These are phyloP conservation scores for Plectosphaerella cucumerina DNA, from an alignment of 2,329 filamentous ascomycete species.

Conservation along the genomic window DNA sequence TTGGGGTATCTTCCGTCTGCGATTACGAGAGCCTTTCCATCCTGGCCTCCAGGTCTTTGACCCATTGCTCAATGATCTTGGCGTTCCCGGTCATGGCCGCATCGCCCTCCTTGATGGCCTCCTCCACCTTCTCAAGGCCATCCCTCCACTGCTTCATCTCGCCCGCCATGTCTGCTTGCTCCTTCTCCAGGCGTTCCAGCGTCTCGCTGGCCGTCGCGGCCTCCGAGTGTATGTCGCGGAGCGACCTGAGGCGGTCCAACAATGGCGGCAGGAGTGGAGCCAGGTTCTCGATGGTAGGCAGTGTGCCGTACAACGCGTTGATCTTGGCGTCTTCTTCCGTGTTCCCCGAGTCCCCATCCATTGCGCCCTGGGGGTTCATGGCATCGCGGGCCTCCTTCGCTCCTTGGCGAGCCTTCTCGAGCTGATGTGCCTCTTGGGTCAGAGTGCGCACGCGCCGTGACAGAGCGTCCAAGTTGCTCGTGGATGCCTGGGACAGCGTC, in stretches of 20 bases:
- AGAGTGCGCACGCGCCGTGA: constrained; percentile 67
- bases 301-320: constrained; percentile 82
- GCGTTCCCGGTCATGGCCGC: constrained; percentile 72
- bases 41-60: constrained; percentile 78
- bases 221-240: constrained; percentile 80
- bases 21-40: constrained; percentile 53
- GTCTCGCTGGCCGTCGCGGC: constrained; percentile 78
- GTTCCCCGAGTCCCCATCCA: constrained; percentile 34
- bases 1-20: constrained; percentile 30
- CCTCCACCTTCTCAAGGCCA: constrained; percentile 74
- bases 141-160: constrained; percentile 86
- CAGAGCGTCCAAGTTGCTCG: constrained; percentile 68
- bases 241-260: constrained; percentile 77
- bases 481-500: constrained; percentile 68
- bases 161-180: constrained; percentile 74
- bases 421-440: constrained; percentile 66
- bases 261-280: constrained; percentile 80
- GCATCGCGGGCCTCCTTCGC: constrained; percentile 60
- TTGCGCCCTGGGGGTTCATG: constrained; percentile 38
- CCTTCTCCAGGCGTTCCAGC: constrained; percentile 70
- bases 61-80: constrained; percentile 82
- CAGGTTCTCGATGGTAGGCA: constrained; percentile 84
- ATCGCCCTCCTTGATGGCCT: constrained; percentile 66
- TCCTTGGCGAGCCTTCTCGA: constrained; percentile 61
- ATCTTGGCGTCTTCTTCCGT: constrained; percentile 79